Percentiles rank a stretch among this genome's conserved stretches.
Evolutionary conservation across 768 basidiomycete species (phyloP).

Genomic region (Mycena epipterygia): DNA sequence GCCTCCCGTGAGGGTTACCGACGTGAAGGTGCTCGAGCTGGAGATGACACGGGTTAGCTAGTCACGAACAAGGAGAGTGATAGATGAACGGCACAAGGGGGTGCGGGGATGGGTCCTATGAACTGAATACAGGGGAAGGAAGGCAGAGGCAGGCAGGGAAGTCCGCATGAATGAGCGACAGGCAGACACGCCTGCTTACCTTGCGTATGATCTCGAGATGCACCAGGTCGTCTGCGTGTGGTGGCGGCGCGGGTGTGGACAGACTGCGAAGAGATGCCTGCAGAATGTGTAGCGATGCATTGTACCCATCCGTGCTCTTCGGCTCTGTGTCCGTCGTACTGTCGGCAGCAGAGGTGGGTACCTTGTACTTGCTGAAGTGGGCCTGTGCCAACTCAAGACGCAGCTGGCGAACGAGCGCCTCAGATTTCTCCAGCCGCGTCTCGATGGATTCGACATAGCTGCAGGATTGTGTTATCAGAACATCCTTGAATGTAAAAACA

Average conservation of each 20-base stretch:
- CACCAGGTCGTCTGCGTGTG: slow-evolving; percentile 17
- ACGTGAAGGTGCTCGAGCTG: slow-evolving; percentile 2
- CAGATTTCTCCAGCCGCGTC: background rate
- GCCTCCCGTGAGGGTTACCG: background rate
- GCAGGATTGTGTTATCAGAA: background rate
- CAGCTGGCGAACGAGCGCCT: slow-evolving; percentile 4
- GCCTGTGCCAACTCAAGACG: slow-evolving; percentile 4
- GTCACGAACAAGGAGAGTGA: background rate
- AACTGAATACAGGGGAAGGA: too few relatives aligned
- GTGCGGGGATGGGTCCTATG: too few relatives aligned
- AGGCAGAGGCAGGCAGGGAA: too few relatives aligned
- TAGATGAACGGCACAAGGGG: too few relatives aligned
- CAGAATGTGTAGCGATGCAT: slow-evolving; percentile 1
- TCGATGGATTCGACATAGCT: slow-evolving; percentile 14
- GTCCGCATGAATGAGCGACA: too few relatives aligned
- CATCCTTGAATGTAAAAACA: background rate
- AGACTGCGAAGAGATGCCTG: slow-evolving; percentile 14
- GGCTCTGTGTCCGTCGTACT: background rate
- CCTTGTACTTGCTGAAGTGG: background rate
- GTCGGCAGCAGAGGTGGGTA: background rate
- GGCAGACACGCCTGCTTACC: too few relatives aligned
- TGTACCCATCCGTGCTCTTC: background rate
- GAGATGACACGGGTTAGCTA: background rate
- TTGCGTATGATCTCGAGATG: slow-evolving; percentile 6
- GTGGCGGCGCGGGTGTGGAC: slow-evolving; percentile 2